Evolutionary conservation across 1,139 yeast species (phyloP).

Genomic region (Debaryomyces coudertii): DNA sequence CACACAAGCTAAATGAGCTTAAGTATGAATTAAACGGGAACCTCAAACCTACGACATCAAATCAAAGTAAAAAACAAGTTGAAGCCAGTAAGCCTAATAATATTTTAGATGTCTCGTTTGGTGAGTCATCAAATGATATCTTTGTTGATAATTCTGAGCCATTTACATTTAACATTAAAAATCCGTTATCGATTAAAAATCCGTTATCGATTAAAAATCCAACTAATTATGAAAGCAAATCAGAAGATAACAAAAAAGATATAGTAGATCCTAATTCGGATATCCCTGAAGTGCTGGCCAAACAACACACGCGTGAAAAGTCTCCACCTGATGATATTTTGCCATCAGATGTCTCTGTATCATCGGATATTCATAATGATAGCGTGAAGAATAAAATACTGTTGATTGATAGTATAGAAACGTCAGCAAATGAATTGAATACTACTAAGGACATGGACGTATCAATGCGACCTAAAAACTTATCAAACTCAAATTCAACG

Average conservation of each 20-base stretch:
- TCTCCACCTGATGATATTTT: slow-evolving; percentile 14
- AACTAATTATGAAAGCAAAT: not conserved
- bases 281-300: not conserved
- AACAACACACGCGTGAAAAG: not conserved
- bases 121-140: slow-evolving; percentile 8
- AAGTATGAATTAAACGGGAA: not conserved
- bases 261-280: not conserved
- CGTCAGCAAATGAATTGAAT: not conserved
- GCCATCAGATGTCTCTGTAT: slow-evolving; percentile 26
- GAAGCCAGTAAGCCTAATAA: slow-evolving; percentile 5
- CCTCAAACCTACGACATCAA: not conserved
- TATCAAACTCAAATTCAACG: not conserved
- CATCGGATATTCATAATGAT: slow-evolving; percentile 19
- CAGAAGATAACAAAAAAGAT: not conserved
- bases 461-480: not conserved
- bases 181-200: slow-evolving; percentile 3
- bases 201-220: not conserved
- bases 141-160: slow-evolving; percentile 3
- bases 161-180: slow-evolving; percentile 6
- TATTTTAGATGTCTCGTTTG: slow-evolving; percentile 15
- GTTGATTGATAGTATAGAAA: not conserved
- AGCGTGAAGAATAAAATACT: not conserved
- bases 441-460: not conserved
- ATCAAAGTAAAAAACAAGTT: not conserved
- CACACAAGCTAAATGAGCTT: not conserved